Evolutionary conservation across 2,329 filamentous ascomycete species (phyloP).

Genomic region (Raffaelea albimanens): DNA sequence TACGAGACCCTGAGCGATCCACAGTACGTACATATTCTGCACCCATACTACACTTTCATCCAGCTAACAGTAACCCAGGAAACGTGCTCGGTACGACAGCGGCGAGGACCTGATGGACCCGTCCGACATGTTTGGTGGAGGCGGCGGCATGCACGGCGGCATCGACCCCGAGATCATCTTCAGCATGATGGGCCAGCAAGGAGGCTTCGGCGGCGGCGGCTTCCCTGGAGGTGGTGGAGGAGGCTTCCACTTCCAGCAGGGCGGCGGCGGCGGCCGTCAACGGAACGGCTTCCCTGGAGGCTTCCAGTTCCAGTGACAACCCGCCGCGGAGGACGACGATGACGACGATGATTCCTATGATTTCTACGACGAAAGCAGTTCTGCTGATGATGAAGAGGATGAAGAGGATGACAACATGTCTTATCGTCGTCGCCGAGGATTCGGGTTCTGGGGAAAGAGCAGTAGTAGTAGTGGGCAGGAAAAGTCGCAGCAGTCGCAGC

Average conservation of each 20-base stretch:
- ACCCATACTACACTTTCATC: not conserved
- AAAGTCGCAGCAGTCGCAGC: no score
- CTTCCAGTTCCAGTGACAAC: constrained; percentile 41
- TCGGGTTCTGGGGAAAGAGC: no score
- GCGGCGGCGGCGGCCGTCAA: constrained; percentile 23
- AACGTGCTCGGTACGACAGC: constrained; percentile 82
- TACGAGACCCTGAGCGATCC: constrained; percentile 93
- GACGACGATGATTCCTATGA: constrained; percentile 7
- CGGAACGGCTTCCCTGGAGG: constrained; percentile 25
- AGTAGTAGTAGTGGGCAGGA: no score
- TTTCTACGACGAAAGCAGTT: no score
- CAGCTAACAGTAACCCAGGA: constrained; percentile 45
- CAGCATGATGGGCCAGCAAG: constrained; percentile 67
- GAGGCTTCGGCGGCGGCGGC: constrained; percentile 40
- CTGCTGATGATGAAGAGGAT: constrained; percentile 13
- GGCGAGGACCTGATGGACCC: constrained; percentile 87
- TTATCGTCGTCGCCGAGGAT: no score
- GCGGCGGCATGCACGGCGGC: constrained; percentile 52
- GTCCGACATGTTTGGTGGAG: constrained; percentile 70
- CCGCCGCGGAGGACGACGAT: constrained; percentile 23
- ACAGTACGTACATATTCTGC: constrained; percentile 52
- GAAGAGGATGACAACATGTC: constrained; percentile 23
- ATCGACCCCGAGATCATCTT: constrained; percentile 73
- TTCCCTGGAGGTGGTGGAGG: constrained; percentile 28
- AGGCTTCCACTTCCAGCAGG: constrained; percentile 47